phyloP scores from a whole-genome alignment of 768 basidiomycete species.

The Tylopilus sp. region DNA sequence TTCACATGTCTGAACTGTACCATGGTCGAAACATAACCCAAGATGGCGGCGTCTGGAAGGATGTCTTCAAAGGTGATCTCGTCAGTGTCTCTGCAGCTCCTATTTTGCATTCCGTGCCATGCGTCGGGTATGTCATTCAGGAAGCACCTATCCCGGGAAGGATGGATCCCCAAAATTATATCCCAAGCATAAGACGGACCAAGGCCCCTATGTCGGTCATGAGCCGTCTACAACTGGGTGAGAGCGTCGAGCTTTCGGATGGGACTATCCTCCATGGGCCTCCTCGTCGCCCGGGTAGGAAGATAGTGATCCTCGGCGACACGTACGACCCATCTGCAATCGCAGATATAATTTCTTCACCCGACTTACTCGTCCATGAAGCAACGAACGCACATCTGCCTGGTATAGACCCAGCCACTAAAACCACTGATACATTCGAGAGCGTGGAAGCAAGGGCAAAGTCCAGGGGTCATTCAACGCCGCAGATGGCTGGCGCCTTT shows the following conservation, averaged over 20 bases:
- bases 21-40: slow-evolving; percentile 62
- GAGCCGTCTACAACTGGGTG: slow-evolving; percentile 62
- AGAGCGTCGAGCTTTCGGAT: slow-evolving; percentile 60
- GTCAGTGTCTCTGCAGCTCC: slow-evolving; percentile 74
- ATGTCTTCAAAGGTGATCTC: slow-evolving; percentile 54
- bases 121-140: slow-evolving; percentile 71
- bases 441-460: slow-evolving; percentile 60
- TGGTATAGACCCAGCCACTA: slow-evolving; percentile 56
- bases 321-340: slow-evolving; percentile 78
- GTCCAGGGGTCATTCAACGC: slow-evolving; percentile 86
- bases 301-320: slow-evolving; percentile 81
- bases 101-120: slow-evolving; percentile 76
- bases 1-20: slow-evolving; percentile 51
- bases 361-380: slow-evolving; percentile 82
- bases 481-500: slow-evolving; percentile 85
- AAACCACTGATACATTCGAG: slow-evolving; percentile 57
- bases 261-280: slow-evolving; percentile 74
- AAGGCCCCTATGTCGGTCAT: slow-evolving; percentile 67
- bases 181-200: slow-evolving; percentile 66
- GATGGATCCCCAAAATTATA: slow-evolving; percentile 64
- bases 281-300: slow-evolving; percentile 60
- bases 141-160: slow-evolving; percentile 77
- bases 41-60: slow-evolving; percentile 58
- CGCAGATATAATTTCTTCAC: slow-evolving; percentile 52
- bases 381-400: slow-evolving; percentile 85